Evolutionary conservation across 305 asterid genomes (phyloP).

Genomic region (Lippia alba): DNA sequence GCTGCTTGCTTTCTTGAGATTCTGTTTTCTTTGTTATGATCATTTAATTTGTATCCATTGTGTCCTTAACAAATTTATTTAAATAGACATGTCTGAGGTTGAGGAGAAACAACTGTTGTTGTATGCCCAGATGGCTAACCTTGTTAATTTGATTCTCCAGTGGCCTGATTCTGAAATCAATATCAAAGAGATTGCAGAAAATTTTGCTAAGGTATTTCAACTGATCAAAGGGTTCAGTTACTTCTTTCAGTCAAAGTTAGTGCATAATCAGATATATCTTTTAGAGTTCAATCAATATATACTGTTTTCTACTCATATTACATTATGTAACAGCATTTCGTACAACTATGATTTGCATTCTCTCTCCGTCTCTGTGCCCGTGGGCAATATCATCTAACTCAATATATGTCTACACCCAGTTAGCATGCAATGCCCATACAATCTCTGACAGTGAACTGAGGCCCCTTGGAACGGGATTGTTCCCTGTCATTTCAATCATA

Average conservation of each 20-base stretch:
- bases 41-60: conserved; percentile 17
- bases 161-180: conserved; percentile 70
- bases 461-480: conserved; percentile 93
- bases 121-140: conserved; percentile 98
- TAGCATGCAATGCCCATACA: conserved; percentile 98
- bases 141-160: conserved; percentile 77
- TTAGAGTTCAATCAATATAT: conserved; percentile 17
- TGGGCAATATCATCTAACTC: not conserved
- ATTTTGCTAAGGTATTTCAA: conserved; percentile 75
- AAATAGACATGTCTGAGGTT: conserved; percentile 70
- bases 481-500: conserved; percentile 80
- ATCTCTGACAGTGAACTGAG: conserved; percentile 89
- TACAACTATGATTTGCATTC: conserved; percentile 2
- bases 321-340: not conserved
- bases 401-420: conserved; percentile 48
- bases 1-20: conserved; percentile 13
- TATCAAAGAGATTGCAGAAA: conserved; percentile 82
- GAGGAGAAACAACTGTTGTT: conserved; percentile 75
- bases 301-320: not conserved
- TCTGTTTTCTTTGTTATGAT: conserved; percentile 24
- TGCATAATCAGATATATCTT: conserved; percentile 10
- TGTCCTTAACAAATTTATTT: conserved; percentile 44
- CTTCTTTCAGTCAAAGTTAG: conserved; percentile 9
- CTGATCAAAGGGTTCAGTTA: not conserved
- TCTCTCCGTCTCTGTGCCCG: not conserved